Evolutionary conservation across 1,139 yeast species (phyloP).

Genomic region (Nadsonia starkeyi-henricii): DNA sequence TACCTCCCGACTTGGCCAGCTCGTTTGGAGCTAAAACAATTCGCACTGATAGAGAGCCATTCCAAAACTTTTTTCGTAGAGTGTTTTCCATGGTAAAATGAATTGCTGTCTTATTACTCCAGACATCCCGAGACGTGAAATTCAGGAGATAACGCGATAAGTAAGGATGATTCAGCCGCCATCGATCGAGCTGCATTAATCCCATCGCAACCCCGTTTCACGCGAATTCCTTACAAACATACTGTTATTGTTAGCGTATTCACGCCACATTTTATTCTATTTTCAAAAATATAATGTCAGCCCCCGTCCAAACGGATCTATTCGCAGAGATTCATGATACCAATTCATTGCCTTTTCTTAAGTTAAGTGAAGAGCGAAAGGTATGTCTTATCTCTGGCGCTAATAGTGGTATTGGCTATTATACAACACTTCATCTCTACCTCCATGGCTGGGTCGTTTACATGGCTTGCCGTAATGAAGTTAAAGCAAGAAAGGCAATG

Average conservation of each 20-base stretch:
- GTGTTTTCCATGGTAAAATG: background rate
- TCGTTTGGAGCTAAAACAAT: background rate
- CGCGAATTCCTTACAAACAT: too few relatives aligned
- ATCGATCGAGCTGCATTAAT: too few relatives aligned
- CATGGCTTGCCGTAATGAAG: conserved; percentile 51
- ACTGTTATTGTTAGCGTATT: too few relatives aligned
- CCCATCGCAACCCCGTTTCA: too few relatives aligned
- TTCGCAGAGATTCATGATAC: background rate
- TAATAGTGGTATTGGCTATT: conserved; percentile 69
- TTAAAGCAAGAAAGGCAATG: conserved; percentile 44
- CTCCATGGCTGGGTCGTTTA: conserved; percentile 68
- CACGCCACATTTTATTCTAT: too few relatives aligned
- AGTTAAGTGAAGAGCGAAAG: conserved; percentile 22
- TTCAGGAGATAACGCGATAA: too few relatives aligned
- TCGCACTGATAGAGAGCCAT: background rate
- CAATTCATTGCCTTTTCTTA: background rate
- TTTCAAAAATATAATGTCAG: too few relatives aligned
- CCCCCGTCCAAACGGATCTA: too few relatives aligned
- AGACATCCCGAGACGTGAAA: too few relatives aligned
- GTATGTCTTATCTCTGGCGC: conserved; percentile 72
- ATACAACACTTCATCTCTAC: conserved; percentile 58
- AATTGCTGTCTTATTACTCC: background rate
- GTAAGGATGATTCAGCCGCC: too few relatives aligned
- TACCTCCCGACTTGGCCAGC: background rate
- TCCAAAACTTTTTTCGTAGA: background rate